Evolutionary conservation across 345 rosid genomes (phyloP), one percentile per base, ranked within the genome.

Genomic region (Citrus sp.): DNA sequence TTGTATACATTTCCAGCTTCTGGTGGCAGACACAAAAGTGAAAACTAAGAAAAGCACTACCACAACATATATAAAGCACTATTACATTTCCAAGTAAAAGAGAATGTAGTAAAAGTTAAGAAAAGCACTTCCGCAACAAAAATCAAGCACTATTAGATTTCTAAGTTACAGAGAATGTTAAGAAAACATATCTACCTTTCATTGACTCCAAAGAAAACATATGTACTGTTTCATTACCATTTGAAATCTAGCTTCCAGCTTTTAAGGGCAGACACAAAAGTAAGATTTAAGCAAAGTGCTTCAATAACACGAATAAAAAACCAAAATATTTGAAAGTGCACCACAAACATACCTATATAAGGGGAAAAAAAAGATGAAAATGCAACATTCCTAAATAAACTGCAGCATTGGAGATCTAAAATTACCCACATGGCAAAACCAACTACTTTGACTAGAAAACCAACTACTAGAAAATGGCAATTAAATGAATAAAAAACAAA

Each of bases 251-350:
- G 22, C 9, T 42, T 38, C 59, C 77, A 74, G 56, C 73, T 60
- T 80, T 76, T 32, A 30, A 40, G 71, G 63, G 40, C 46, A 75
- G 80, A 78, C 85, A 78, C 22, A 64, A 5, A 78, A 78, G 85
- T 75, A 40, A 65, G 28, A 59, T 19, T n/a, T 56, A 66, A 76
- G 78, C 30, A 37, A 54, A 60, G 60, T 21, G 71, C 72, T 30
- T 61, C 64, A 68, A 42, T 34, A 64, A 72, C 5, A 58, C 67
- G 22, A 62, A 68, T 59, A 32, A 37, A 63, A 32, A 46, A 32
- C 4, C 3, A 13, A 7, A 19, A 25, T 24, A 13, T 35, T 21
- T 59, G 30, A 56, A 14, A 58, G 5, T n/a, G 49, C 6, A 32
- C 30, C 64, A 37, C 69, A 69, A 30, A 78, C 66, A 77, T 38